Percentiles rank a stretch among this genome's conserved stretches.
Conservation (phyloP, 129 eudicot species). For the Rutidosis leptorrhynchoides region DNA sequence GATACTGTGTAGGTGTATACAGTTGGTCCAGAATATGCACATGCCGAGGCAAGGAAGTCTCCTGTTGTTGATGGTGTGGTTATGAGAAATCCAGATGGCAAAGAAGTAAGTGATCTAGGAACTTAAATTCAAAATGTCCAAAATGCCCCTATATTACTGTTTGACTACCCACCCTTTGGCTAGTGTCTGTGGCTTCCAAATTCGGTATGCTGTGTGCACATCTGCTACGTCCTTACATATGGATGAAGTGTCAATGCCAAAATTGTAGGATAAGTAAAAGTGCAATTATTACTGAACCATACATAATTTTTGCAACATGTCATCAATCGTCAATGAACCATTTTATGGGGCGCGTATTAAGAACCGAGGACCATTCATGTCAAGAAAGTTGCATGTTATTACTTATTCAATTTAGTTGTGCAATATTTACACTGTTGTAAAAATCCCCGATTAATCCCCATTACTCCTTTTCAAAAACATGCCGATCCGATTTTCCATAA, state of each 20-base stretch:
- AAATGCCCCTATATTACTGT: background rate
- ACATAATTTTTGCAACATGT: background rate
- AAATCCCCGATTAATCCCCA: too few species aligned
- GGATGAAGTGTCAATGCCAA: background rate
- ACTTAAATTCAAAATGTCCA: background rate
- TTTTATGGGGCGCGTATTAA: slow-evolving; percentile 8
- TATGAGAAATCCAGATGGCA: slow-evolving; percentile 98
- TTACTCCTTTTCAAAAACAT: too few species aligned
- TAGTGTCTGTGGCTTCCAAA: slow-evolving; percentile 5
- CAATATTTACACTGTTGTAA: too few species aligned
- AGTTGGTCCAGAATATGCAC: slow-evolving; percentile 97
- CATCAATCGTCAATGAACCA: background rate
- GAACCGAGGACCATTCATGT: background rate
- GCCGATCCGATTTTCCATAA: too few species aligned
- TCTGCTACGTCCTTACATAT: background rate
- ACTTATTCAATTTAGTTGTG: slow-evolving; percentile 6
- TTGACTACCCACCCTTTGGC: background rate
- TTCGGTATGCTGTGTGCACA: background rate
- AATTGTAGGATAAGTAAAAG: background rate
- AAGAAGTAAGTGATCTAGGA: slow-evolving; percentile 64
- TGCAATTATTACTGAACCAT: background rate
- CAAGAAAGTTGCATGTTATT: slow-evolving; percentile 6
- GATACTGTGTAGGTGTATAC: slow-evolving; percentile 67
- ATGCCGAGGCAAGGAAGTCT: slow-evolving; percentile 98
- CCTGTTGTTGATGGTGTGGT: slow-evolving; percentile 99